Conservation (phyloP, 2,329 filamentous ascomycete species). For the Colletotrichum siamense region DNA sequence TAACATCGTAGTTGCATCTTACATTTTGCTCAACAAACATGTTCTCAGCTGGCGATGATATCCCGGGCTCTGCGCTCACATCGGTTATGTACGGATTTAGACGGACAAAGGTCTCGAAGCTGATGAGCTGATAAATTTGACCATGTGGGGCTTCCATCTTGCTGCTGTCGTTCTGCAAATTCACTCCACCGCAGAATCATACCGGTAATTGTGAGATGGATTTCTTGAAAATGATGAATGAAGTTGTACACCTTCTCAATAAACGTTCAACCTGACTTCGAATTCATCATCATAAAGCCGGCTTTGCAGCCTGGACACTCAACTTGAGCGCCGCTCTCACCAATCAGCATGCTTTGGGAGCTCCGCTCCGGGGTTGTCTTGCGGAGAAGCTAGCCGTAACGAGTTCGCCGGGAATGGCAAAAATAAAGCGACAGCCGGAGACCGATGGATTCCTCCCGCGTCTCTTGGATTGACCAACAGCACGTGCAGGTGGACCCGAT, state of each 20-base stretch:
- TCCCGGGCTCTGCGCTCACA: background rate
- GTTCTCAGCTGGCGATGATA: background rate
- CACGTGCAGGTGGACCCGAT: background rate
- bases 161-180: no score
- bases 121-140: background rate
- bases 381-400: background rate
- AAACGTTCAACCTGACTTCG: no score
- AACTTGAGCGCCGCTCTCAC: background rate
- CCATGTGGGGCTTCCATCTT: background rate
- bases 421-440: background rate
- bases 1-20: rapidly evolving
- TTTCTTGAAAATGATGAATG: no score
- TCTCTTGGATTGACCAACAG: background rate
- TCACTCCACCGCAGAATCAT: no score
- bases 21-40: rapidly evolving
- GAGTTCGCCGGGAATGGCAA: background rate
- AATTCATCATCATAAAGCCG: no score
- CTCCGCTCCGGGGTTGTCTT: background rate
- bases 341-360: background rate
- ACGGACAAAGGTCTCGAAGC: background rate
- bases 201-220: no score
- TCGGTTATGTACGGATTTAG: background rate
- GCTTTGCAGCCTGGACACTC: background rate
- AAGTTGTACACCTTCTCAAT: no score
- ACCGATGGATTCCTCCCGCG: background rate